Conservation (phyloP, 257 asterid species). For the Forsythia viridissima region DNA sequence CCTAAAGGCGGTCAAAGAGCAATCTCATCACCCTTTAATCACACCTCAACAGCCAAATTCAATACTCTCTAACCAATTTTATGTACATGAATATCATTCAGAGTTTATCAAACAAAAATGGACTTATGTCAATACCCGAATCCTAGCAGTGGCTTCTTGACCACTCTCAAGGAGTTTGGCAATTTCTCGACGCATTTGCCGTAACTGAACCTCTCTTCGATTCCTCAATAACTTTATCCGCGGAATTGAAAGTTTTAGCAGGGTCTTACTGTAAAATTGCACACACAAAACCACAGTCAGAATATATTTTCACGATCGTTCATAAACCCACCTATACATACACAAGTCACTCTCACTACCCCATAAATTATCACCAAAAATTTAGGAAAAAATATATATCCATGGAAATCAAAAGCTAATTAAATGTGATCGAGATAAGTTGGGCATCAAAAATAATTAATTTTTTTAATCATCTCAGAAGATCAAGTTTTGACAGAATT, state of each 20-base stretch:
- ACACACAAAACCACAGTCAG: conserved; percentile 17
- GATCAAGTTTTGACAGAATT: conserved; percentile 1
- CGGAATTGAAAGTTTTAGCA: conserved; percentile 82
- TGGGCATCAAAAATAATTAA: neutral
- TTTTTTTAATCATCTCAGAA: neutral
- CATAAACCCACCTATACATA: neutral
- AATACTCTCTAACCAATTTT: neutral
- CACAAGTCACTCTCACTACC: conserved; percentile 2
- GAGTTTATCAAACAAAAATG: neutral
- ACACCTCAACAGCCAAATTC: conserved; percentile 10
- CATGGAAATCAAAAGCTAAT: conserved; percentile 3
- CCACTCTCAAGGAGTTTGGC: conserved; percentile 97
- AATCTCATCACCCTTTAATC: conserved; percentile 1
- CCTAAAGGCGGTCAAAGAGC: neutral
- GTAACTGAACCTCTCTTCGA: conserved; percentile 88
- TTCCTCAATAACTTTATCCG: conserved; percentile 91
- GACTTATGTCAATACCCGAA: conserved; percentile 52
- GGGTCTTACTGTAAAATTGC: conserved; percentile 64
- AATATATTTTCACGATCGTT: conserved; percentile 16
- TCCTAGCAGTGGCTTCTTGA: conserved; percentile 98
- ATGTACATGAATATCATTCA: neutral
- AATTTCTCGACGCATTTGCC: conserved; percentile 88
- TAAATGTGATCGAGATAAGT: neutral
- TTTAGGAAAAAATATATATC: neutral
- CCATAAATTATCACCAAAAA: neutral